Percentiles rank a stretch among this genome's conserved stretches.
phyloP scores from a whole-genome alignment of 768 basidiomycete genomes.

The Mrakia frigida region DNA sequence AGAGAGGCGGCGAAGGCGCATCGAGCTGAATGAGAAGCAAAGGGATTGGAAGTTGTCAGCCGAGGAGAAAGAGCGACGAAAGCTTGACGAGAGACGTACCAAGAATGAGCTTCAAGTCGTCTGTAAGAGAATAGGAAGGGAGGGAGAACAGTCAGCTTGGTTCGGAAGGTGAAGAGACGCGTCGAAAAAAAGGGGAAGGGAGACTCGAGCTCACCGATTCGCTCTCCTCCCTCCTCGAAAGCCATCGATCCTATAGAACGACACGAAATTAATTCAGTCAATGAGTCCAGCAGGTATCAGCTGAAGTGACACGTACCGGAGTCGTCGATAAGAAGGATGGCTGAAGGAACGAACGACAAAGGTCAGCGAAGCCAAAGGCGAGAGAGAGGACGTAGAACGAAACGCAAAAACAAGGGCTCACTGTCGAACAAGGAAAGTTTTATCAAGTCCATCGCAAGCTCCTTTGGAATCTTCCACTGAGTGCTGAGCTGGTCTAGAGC shows the following conservation, averaged over 20 bases:
- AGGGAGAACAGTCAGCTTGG: not conserved
- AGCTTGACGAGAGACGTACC: no score
- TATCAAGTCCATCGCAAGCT: constrained; percentile 48
- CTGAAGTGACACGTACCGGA: not conserved
- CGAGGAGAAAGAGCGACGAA: no score
- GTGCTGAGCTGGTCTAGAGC: constrained; percentile 43
- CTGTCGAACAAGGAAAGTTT: constrained; percentile 47
- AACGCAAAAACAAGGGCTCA: not conserved
- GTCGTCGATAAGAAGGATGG: not conserved
- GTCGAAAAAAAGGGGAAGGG: not conserved
- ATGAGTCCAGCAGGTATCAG: no score
- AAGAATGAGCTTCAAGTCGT: constrained; percentile 46
- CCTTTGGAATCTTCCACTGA: constrained; percentile 42
- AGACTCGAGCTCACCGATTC: constrained; percentile 31
- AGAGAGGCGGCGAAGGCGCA: constrained; percentile 46
- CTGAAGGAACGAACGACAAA: not conserved
- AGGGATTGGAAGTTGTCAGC: no score
- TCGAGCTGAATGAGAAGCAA: constrained; percentile 33
- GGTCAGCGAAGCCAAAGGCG: not conserved
- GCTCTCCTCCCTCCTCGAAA: constrained; percentile 46
- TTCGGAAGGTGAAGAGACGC: not conserved
- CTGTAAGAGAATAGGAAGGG: constrained; percentile 35
- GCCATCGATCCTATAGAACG: constrained; percentile 38
- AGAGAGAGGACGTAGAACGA: not conserved
- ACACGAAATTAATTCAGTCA: not conserved